Percentiles rank a stretch among this genome's conserved stretches.
These are phyloP conservation scores for Arachnomyces sp. DNA, from an alignment of 2,329 filamentous ascomycete genomes.

Conservation along the genomic window DNA sequence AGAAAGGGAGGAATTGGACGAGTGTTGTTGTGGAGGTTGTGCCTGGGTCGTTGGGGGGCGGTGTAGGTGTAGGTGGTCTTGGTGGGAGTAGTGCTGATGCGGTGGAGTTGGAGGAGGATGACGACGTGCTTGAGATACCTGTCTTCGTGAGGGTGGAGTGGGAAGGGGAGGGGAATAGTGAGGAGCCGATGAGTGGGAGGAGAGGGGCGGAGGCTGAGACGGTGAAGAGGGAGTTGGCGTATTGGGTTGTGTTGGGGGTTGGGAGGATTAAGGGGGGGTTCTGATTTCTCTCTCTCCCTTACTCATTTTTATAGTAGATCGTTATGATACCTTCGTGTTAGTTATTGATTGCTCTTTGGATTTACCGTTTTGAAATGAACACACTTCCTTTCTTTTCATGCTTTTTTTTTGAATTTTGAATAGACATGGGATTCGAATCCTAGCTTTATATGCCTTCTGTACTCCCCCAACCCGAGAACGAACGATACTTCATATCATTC, in stretches of 20 bases:
- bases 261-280: constrained; percentile 57
- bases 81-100: too few species aligned
- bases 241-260: constrained; percentile 88
- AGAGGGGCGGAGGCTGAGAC: constrained; percentile 51
- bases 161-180: constrained; percentile 54
- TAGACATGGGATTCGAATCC: too few species aligned
- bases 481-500: too few species aligned
- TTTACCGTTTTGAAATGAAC: constrained; percentile 1
- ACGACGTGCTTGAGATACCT: constrained; percentile 74
- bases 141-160: constrained; percentile 90
- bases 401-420: too few species aligned
- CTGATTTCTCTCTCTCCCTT: constrained; percentile 5
- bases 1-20: constrained; percentile 87
- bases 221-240: constrained; percentile 81
- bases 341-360: constrained; percentile 1
- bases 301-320: too few species aligned
- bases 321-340: background rate
- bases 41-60: constrained; percentile 40
- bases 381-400: constrained; percentile 16
- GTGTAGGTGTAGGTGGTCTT: constrained; percentile 15
- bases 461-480: too few species aligned
- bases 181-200: constrained; percentile 23
- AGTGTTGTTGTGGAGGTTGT: constrained; percentile 88
- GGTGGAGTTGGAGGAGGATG: constrained; percentile 40
- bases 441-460: too few species aligned